These are phyloP conservation scores for Teunomyces stri DNA, from an alignment of 805 yeast genomes.

Conservation along the genomic window DNA sequence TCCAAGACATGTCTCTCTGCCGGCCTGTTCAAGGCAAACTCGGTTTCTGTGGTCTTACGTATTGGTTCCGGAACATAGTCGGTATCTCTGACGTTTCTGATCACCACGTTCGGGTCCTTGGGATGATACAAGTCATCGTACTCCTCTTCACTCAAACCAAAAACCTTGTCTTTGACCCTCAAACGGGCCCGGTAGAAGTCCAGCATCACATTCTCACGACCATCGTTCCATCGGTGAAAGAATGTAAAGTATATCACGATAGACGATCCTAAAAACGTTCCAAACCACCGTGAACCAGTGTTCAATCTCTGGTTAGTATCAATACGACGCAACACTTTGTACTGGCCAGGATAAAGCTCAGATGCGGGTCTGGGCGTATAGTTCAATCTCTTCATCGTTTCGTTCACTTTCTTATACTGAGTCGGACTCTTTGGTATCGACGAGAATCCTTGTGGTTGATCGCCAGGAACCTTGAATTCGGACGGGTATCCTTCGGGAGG, in stretches of 20 bases:
- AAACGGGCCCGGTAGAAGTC: constrained; percentile 64
- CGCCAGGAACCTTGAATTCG: constrained; percentile 68
- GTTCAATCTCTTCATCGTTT: constrained; percentile 69
- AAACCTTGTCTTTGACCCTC: constrained; percentile 48
- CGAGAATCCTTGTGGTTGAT: constrained; percentile 51
- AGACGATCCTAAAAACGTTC: constrained; percentile 47
- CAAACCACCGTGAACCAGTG: constrained; percentile 59
- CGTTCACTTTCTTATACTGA: constrained; percentile 64
- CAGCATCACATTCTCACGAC: constrained; percentile 71
- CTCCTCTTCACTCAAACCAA: constrained; percentile 61
- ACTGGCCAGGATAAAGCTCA: constrained; percentile 74
- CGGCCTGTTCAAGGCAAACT: constrained; percentile 61
- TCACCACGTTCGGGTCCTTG: constrained; percentile 34
- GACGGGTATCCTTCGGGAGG: constrained; percentile 88
- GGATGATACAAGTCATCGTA: constrained; percentile 59
- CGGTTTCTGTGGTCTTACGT: constrained; percentile 44
- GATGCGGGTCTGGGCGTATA: constrained; percentile 79
- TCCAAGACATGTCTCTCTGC: constrained; percentile 68
- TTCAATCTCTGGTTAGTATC: constrained; percentile 53
- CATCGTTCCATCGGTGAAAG: constrained; percentile 83
- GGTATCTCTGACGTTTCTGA: constrained; percentile 43
- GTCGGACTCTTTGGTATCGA: constrained; percentile 63
- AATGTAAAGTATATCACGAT: constrained; percentile 61
- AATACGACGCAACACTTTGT: constrained; percentile 63
- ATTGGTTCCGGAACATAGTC: constrained; percentile 42